A percentile compares a stretch with the other conserved stretches of the same genome.
These are phyloP conservation scores for Fusarium sp. DNA, from an alignment of 2,329 filamentous ascomycete species.

Conservation along the genomic window DNA sequence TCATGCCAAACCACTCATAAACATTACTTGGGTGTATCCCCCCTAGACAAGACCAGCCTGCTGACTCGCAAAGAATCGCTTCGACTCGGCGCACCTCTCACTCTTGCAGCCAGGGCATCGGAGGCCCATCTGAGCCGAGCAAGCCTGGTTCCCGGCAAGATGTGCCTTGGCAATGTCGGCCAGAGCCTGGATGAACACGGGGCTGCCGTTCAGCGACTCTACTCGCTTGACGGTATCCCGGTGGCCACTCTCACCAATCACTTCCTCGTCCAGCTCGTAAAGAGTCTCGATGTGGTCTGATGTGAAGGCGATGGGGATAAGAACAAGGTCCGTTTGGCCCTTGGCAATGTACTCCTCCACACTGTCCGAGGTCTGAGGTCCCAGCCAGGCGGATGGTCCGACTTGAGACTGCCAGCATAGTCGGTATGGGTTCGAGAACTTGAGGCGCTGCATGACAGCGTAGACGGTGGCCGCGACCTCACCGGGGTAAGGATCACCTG, in stretches of 20 bases:
- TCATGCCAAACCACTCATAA: neutral
- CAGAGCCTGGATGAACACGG: constrained; percentile 89
- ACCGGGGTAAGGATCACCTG: constrained; percentile 91
- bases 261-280: constrained; percentile 92
- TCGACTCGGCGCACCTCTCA: constrained; percentile 84
- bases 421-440: constrained; percentile 90
- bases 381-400: constrained; percentile 93
- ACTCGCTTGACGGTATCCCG: constrained; percentile 86
- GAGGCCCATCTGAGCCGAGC: constrained; percentile 87
- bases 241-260: constrained; percentile 88
- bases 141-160: constrained; percentile 74
- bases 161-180: constrained; percentile 89
- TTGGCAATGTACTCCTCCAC: constrained; percentile 91
- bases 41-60: constrained; percentile 44
- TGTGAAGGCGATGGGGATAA: constrained; percentile 97
- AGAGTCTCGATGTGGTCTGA: constrained; percentile 99
- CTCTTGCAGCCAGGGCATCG: constrained; percentile 95
- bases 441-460: constrained; percentile 93
- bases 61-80: constrained; percentile 71
- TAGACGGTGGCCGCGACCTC: constrained; percentile 97
- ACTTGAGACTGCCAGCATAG: constrained; percentile 99
- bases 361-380: constrained; percentile 89
- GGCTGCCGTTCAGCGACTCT: constrained; percentile 91
- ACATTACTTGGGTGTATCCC: neutral
- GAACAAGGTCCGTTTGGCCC: constrained; percentile 88